Percentiles rank a stretch among this genome's conserved stretches.
phyloP scores from a whole-genome alignment of 225 moss, liverwort and hornwort species.

The Sphagnum contortum region DNA sequence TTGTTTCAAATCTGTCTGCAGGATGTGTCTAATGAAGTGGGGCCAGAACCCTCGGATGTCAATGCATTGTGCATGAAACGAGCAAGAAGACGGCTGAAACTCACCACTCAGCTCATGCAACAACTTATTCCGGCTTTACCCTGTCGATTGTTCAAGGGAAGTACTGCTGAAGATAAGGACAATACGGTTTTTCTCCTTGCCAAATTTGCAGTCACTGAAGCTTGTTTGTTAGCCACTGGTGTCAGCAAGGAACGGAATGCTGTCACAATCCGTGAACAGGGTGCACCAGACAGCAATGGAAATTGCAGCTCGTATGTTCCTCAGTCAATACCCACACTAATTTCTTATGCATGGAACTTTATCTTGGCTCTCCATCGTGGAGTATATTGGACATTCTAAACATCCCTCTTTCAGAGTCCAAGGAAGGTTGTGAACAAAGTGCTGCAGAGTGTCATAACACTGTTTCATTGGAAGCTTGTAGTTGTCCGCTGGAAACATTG shows the following conservation, averaged over 20 bases:
- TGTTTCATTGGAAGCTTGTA: no score
- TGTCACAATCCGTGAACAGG: constrained; percentile 37
- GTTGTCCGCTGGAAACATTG: no score
- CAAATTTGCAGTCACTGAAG: constrained; percentile 79
- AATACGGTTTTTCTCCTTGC: constrained; percentile 70
- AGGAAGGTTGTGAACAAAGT: background rate
- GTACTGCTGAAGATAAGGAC: constrained; percentile 60
- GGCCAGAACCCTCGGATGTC: constrained; percentile 24
- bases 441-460: background rate
- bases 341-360: background rate
- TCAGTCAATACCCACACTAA: background rate
- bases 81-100: constrained; percentile 73
- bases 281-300: constrained; percentile 41
- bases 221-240: constrained; percentile 78
- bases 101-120: constrained; percentile 92
- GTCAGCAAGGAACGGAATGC: constrained; percentile 47
- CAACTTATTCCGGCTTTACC: constrained; percentile 85
- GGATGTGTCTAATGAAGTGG: constrained; percentile 36
- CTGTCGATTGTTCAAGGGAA: constrained; percentile 69
- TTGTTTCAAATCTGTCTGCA: constrained; percentile 6
- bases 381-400: background rate
- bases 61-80: constrained; percentile 67
- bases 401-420: background rate
- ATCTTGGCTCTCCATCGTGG: background rate
- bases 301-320: constrained; percentile 13